These are phyloP conservation scores for Trypanosoma rangeli DNA, from an alignment of 208 protist genomes.

Conservation along the genomic window DNA sequence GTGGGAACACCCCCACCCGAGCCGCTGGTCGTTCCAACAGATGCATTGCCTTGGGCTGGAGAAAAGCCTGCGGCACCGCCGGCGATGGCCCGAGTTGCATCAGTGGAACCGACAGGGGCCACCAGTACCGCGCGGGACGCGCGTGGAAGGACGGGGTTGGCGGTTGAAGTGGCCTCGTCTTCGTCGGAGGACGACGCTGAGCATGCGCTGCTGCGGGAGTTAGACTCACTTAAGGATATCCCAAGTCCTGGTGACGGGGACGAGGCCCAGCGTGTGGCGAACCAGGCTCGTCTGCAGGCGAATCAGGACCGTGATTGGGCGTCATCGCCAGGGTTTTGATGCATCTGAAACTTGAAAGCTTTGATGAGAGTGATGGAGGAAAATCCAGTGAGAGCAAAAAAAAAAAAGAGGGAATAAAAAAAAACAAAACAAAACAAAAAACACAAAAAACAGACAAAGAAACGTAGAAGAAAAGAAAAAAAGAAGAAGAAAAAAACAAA, in stretches of 20 bases:
- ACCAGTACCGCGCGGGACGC: background rate
- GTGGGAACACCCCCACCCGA: background rate
- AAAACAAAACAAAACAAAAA: constrained; percentile 12
- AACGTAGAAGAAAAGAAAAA: background rate
- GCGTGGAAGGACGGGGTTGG: background rate
- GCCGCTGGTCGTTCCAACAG: background rate
- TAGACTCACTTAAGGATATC: constrained; percentile 6
- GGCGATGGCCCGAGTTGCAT: background rate
- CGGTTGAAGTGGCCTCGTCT: background rate
- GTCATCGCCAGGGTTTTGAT: constrained; percentile 11
- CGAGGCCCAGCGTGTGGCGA: constrained; percentile 19
- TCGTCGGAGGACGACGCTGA: constrained; percentile 12
- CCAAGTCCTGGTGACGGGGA: constrained; percentile 5
- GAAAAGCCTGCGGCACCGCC: background rate
- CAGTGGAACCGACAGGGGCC: background rate
- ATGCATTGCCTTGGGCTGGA: too few species aligned
- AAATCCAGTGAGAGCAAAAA: background rate
- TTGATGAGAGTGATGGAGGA: background rate
- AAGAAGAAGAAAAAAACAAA: constrained; percentile 10
- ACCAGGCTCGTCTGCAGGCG: constrained; percentile 14
- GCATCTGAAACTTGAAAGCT: background rate
- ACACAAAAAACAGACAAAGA: background rate
- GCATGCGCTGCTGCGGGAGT: constrained; percentile 5
- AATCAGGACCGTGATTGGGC: constrained; percentile 19
- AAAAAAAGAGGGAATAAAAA: background rate